Evolutionary conservation across 148 eudicot species (phyloP).

Genomic region (Bassia scoparia): DNA sequence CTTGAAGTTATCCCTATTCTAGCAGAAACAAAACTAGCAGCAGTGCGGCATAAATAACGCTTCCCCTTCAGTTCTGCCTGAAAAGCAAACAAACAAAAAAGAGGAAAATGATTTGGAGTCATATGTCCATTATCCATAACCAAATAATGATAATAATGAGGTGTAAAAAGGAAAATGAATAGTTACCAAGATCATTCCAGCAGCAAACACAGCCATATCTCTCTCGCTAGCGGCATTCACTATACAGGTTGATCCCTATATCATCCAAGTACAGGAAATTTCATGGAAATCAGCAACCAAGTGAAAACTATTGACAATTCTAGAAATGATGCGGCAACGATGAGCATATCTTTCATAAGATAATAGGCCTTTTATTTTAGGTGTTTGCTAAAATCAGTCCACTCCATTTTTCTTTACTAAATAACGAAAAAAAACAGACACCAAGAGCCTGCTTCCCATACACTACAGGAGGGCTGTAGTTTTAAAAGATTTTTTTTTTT

Average conservation of each 20-base stretch:
- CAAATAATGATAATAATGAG: background rate
- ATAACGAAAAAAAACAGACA: background rate
- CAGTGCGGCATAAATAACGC: conserved; percentile 85
- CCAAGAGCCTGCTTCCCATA: background rate
- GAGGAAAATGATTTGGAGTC: background rate
- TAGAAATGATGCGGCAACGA: background rate
- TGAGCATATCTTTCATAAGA: background rate
- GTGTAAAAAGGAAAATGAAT: background rate
- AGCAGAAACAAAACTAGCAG: conserved; percentile 98
- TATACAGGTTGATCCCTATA: conserved; percentile 89
- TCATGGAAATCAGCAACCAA: background rate
- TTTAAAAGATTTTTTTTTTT: too few species aligned
- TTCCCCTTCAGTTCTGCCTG: conserved; percentile 94
- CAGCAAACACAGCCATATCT: conserved; percentile 96
- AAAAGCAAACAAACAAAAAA: background rate
- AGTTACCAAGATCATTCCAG: conserved; percentile 89
- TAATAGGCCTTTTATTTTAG: background rate
- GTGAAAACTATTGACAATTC: background rate
- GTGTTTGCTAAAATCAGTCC: background rate
- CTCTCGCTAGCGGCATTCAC: conserved; percentile 95
- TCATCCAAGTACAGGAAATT: conserved; percentile 16
- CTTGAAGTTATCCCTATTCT: conserved; percentile 75
- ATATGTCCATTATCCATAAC: background rate
- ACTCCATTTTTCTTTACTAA: too few species aligned
- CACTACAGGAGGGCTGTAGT: background rate